Base-by-base conservation (phyloP, 1,139 yeast species). In the Debaryomyces sp. region DNA sequence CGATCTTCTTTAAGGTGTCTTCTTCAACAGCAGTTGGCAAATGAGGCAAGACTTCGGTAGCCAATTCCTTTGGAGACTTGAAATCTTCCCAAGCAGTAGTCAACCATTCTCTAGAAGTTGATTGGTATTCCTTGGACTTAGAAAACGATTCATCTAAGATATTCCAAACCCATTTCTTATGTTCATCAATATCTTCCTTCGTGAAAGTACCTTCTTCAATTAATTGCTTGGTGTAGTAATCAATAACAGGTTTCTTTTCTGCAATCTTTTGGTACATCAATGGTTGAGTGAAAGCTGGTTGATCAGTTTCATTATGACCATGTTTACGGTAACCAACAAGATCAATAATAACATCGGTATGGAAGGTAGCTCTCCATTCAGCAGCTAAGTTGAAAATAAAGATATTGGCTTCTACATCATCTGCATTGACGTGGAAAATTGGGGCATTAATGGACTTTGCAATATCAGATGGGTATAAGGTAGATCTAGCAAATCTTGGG, bases 271-370 rank as follows among this genome's bases (percentile, higher is more conserved):
- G 77, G 80, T 94, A 94, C 99, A 94, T 94, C 62, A 91, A 75
- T 45, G 99, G 99, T 75, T 94, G 99, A 41, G 99, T 94, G 83
- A 94, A 94, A 42, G 96, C 79, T 51, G 99, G 99, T 79, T 94
- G 99, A 76, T 94, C 99, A 59, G 98, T 94, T 80, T 94, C 99
- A 71, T 94, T 94, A 81, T 94, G 99, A 71, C 99, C 99, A 69
- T 94, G 84, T 75, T 92, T 92, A 78, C 99, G 85, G 89, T 95
- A 94, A 72, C 99, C 96, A 64, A 94, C 97, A 64, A 95, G 87
- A 72, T 94, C 99, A 63, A 94, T 86, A 61, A 94, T 89, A 53
- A 91, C 97, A 67, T 95, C 99, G 50, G 96, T 82, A 77, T 92
- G 94, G 91, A 88, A 94, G 54, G 89, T 85, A 46, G 96, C 90